A percentile compares a stretch with the other conserved stretches of the same genome.
Evolutionary conservation across 257 asterid genomes (phyloP).

Genomic region (Solanum microdontum): DNA sequence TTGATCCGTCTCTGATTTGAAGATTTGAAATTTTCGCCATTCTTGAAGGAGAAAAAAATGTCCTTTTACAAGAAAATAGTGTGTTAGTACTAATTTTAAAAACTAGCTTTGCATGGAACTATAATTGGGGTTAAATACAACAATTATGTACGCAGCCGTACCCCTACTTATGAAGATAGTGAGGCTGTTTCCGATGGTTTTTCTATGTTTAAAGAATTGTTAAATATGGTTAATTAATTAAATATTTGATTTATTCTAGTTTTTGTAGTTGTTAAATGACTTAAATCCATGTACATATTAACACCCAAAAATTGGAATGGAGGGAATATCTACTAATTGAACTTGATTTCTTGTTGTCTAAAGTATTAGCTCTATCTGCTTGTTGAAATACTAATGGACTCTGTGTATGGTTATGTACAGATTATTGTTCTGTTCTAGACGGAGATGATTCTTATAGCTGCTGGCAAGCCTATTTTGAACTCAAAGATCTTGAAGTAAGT

Average conservation of each 20-base stretch:
- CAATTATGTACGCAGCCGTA: background rate
- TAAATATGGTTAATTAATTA: background rate
- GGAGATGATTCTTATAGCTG: conserved; percentile 82
- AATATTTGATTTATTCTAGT: background rate
- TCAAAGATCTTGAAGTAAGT: conserved; percentile 88
- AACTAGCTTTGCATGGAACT: background rate
- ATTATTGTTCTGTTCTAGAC: conserved; percentile 76
- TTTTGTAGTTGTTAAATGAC: background rate
- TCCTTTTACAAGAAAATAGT: background rate
- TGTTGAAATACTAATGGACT: background rate
- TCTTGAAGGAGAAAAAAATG: background rate
- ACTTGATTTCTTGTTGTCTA: background rate
- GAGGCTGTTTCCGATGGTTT: background rate
- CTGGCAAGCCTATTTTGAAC: conserved; percentile 94
- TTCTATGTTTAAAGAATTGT: background rate
- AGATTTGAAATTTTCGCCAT: background rate
- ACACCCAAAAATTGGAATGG: background rate
- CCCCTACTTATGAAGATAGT: background rate
- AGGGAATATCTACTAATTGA: background rate
- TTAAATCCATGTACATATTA: background rate
- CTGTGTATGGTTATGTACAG: conserved; percentile 20
- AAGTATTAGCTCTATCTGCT: background rate
- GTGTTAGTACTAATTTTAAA: background rate
- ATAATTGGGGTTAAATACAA: background rate
- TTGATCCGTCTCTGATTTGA: background rate